These are phyloP conservation scores for Nakaseomyces nivariensis DNA, from an alignment of 1,139 yeast genomes.

Conservation along the genomic window DNA sequence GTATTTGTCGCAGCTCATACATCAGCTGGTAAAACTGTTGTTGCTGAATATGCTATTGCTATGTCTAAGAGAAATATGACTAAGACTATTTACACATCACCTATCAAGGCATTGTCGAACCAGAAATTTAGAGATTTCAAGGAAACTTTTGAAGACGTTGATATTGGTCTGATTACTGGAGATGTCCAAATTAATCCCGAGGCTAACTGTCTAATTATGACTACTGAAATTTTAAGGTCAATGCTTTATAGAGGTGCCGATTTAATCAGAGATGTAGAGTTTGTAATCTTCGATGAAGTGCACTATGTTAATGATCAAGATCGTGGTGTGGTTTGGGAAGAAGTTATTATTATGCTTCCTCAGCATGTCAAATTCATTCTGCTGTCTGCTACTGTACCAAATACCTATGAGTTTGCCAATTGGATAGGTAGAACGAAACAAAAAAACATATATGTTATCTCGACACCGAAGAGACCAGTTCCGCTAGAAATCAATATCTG, in stretches of 20 bases:
- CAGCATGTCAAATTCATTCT: conserved; percentile 86
- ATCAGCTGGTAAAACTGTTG: conserved; percentile 88
- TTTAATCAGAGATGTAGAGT: conserved; percentile 90
- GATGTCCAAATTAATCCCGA: conserved; percentile 97
- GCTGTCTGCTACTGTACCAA: conserved; percentile 93
- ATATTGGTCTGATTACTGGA: conserved; percentile 93
- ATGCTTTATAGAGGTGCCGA: conserved; percentile 97
- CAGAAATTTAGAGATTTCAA: conserved; percentile 91
- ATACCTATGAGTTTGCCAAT: conserved; percentile 93
- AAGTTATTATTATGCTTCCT: conserved; percentile 91
- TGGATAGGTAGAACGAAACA: conserved; percentile 98
- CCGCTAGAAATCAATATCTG: conserved; percentile 82
- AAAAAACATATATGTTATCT: conserved; percentile 88
- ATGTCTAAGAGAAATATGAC: conserved; percentile 88
- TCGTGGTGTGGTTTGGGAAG: conserved; percentile 99
- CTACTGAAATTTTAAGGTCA: conserved; percentile 89
- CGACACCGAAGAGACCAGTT: conserved; percentile 92
- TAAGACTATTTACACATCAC: conserved; percentile 85
- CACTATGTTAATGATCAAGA: conserved; percentile 95
- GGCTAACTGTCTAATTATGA: conserved; percentile 94
- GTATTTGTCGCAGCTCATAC: conserved; percentile 98
- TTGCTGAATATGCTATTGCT: conserved; percentile 90
- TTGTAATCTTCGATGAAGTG: conserved; percentile 94
- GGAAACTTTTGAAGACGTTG: conserved; percentile 67
- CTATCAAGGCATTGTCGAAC: conserved; percentile 84